Percentiles rank a stretch among this genome's conserved stretches.
Conservation (phyloP, 2,329 filamentous ascomycete species). For the Metarhizium brunneum region DNA sequence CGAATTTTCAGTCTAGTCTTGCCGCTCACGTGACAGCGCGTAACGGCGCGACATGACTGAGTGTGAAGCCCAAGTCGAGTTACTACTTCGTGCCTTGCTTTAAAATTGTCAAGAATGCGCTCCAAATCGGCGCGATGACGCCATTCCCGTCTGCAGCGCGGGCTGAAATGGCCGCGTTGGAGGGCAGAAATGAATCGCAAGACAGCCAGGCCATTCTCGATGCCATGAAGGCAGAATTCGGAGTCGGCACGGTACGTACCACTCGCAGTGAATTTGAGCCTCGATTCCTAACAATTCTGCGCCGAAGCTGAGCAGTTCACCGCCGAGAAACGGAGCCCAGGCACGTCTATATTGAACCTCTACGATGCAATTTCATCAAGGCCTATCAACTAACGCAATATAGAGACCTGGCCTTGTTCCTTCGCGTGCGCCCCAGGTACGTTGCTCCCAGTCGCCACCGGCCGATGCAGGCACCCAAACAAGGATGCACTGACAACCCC, state of each 20-base stretch:
- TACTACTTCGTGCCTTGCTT: no score
- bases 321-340: background rate
- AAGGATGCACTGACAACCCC: slow-evolving; percentile 3
- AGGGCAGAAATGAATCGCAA: slow-evolving; percentile 29
- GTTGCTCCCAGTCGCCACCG: background rate
- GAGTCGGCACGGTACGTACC: slow-evolving; percentile 28
- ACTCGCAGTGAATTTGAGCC: background rate
- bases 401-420: background rate
- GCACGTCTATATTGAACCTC: background rate
- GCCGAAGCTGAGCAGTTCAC: slow-evolving; percentile 5
- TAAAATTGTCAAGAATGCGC: slow-evolving; percentile 9
- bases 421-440: slow-evolving; percentile 1
- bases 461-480: background rate
- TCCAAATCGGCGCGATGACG: slow-evolving; percentile 17
- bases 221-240: slow-evolving; percentile 27
- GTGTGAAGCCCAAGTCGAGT: background rate
- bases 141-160: slow-evolving; percentile 16
- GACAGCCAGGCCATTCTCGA: slow-evolving; percentile 34
- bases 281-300: background rate
- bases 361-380: background rate
- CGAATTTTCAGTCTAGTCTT: no score
- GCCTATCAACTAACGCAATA: background rate
- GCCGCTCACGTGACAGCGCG: slow-evolving; percentile 20
- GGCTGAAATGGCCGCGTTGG: slow-evolving; percentile 15
- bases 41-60: slow-evolving; percentile 11